Conservation (phyloP, 1,139 yeast species). For the Zygosaccharomyces pseudobailii region DNA sequence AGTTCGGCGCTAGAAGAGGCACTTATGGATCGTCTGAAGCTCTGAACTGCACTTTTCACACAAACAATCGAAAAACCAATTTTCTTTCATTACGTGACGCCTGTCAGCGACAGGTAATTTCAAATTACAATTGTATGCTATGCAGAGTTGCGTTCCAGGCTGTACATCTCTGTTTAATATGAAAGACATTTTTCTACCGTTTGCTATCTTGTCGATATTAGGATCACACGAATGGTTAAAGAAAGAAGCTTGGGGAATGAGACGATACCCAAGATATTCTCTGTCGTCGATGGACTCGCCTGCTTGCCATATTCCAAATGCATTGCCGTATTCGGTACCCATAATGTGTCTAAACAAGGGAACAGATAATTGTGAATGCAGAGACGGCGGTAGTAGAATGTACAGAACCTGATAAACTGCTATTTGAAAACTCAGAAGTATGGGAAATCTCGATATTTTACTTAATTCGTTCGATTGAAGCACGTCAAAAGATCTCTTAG, state of each 20-base stretch:
- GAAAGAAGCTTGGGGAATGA: conserved; percentile 63
- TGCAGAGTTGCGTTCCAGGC: conserved; percentile 52
- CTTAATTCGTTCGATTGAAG: conserved; percentile 55
- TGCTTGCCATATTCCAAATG: conserved; percentile 69
- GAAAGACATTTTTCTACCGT: conserved; percentile 37
- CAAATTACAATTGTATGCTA: conserved; percentile 55
- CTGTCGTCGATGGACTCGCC: conserved; percentile 41
- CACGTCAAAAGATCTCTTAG: conserved; percentile 34
- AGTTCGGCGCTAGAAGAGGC: conserved; percentile 47
- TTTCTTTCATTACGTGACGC: conserved; percentile 41
- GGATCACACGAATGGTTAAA: conserved; percentile 67
- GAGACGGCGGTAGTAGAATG: conserved; percentile 39
- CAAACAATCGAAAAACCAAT: conserved; percentile 60
- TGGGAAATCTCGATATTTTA: conserved; percentile 48
- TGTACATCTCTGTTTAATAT: conserved; percentile 35
- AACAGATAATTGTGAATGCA: conserved; percentile 41
- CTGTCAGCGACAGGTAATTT: conserved; percentile 43
- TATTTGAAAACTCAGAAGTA: conserved; percentile 47
- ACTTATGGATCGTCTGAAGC: conserved; percentile 33
- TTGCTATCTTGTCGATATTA: conserved; percentile 40
- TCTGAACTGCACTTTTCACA: conserved; percentile 44
- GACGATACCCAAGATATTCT: conserved; percentile 64
- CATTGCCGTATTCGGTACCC: conserved; percentile 66
- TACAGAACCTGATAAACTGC: conserved; percentile 49
- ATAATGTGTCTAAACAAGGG: conserved; percentile 44